phyloP scores from a whole-genome alignment of 1,139 yeast genomes.

The Suhomyces panamericanus region DNA sequence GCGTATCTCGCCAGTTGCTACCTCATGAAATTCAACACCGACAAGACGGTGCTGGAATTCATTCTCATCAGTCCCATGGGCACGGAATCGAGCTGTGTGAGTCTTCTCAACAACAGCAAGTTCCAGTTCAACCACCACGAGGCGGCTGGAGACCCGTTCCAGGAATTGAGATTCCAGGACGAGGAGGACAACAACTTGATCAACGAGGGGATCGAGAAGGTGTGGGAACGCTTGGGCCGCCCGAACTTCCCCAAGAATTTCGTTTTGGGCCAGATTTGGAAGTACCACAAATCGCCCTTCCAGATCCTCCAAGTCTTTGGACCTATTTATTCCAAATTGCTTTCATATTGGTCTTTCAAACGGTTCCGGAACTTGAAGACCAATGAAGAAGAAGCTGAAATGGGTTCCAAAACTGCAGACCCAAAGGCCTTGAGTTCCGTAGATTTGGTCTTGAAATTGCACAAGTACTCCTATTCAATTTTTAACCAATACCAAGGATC shows the following conservation, averaged over 20 bases:
- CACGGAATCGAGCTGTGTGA: conserved; percentile 40
- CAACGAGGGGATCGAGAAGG: conserved; percentile 23
- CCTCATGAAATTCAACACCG: conserved; percentile 39
- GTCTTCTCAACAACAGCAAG: conserved; percentile 35
- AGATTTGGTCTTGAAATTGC: conserved; percentile 38
- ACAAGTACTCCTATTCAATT: conserved; percentile 43
- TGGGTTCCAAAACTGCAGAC: background rate
- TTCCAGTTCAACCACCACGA: conserved; percentile 39
- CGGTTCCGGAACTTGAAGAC: conserved; percentile 36
- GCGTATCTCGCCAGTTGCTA: conserved; percentile 45
- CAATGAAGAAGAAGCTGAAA: conserved; percentile 12
- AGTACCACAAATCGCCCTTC: conserved; percentile 42
- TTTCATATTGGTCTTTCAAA: conserved; percentile 46
- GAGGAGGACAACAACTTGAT: conserved; percentile 17
- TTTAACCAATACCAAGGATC: conserved; percentile 48
- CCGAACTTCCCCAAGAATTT: conserved; percentile 42
- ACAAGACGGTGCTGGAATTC: conserved; percentile 23
- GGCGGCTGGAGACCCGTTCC: conserved; percentile 23
- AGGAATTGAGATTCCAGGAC: conserved; percentile 17
- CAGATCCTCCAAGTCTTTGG: conserved; percentile 40
- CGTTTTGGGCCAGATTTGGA: conserved; percentile 39
- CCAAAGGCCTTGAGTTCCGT: conserved; percentile 1
- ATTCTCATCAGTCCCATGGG: conserved; percentile 49
- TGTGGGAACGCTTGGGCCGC: conserved; percentile 40
- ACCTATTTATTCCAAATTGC: conserved; percentile 42